Percentiles rank a stretch among this genome's conserved stretches.
These are phyloP conservation scores for Fusarium sp. DNA, from an alignment of 2,329 filamentous ascomycete species.

Conservation along the genomic window DNA sequence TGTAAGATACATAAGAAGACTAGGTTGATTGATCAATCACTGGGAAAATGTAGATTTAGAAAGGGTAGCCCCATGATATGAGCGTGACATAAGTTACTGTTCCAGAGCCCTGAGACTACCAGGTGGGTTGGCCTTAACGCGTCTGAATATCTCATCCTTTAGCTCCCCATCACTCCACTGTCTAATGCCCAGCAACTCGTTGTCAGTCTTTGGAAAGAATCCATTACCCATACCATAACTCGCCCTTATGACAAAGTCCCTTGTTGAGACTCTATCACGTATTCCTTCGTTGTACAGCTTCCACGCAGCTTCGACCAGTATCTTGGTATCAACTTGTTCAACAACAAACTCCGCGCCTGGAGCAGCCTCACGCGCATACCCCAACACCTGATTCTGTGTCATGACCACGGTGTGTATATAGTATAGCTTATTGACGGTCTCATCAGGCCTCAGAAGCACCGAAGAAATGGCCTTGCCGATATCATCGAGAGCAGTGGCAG, in stretches of 20 bases:
- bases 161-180: background rate
- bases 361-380: background rate
- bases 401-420: constrained; percentile 2
- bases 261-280: background rate
- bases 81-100: too few relatives aligned
- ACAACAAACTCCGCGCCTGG: background rate
- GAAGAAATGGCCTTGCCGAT: background rate
- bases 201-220: background rate
- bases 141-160: background rate
- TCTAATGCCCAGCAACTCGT: background rate
- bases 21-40: too few relatives aligned
- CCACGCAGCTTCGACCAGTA: background rate
- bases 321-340: background rate
- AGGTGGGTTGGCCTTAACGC: background rate
- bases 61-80: too few relatives aligned
- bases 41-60: too few relatives aligned
- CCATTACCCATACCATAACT: background rate
- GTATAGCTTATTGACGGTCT: background rate
- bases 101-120: too few relatives aligned
- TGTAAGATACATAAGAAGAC: too few relatives aligned
- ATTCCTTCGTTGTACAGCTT: background rate
- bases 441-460: background rate
- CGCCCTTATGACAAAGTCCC: background rate
- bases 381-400: constrained; percentile 2
- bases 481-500: background rate